Base-by-base conservation (phyloP, 345 rosid species). In the Pugionium dolabratum region DNA sequence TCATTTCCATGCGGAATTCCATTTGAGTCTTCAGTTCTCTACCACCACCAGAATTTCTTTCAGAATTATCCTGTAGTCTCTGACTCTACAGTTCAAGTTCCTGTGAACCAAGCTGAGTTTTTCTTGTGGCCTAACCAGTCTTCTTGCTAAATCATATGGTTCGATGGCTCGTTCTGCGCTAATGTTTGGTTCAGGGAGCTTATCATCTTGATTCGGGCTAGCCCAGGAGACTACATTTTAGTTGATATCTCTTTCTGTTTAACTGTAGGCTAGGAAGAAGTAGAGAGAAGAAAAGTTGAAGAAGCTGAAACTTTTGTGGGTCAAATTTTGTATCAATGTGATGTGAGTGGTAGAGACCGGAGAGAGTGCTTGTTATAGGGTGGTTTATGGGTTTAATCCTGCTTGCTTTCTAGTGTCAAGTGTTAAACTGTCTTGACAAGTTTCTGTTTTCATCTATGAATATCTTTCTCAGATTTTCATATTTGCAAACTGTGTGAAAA, bases 1-100 rank as follows among this genome's bases (percentile, higher is more conserved):
- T 53, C 68, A 29, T 37, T 70, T 42, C 68, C 74, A 6, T 62
- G 55, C 54, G 74, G 74, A 4, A 39, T 70, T 44, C 68, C 74
- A 18, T 62, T 36, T 6, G 74, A 70, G 2, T 25, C 74, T 36
- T 36, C 74, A 36, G 30, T 9, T 54, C 42, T 62, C 28, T 62
- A 61, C 46, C 18, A 36, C 25, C 34, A 44, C 32, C 74, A 70
- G 35, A 62, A 30, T 39, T 9, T 70, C 62, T 44, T 70, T 45
- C 68, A 36, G 62, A 28, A 61, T 9, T 70, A 70, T 35, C 67
- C 74, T 59, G 1, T 54, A 29, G 47, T 4, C 27, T 36, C 67
- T 52, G 73, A 59, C 29, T 44, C 66, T 27, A 42, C 60, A 28
- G 46, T 52, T 7, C 54, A 51, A 33, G 73, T 35, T 60, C 73